Percentiles rank a stretch among this genome's conserved stretches.
These are phyloP conservation scores for Aspergillus brunneoviolaceus DNA, from an alignment of 2,329 filamentous ascomycete genomes.

Conservation along the genomic window DNA sequence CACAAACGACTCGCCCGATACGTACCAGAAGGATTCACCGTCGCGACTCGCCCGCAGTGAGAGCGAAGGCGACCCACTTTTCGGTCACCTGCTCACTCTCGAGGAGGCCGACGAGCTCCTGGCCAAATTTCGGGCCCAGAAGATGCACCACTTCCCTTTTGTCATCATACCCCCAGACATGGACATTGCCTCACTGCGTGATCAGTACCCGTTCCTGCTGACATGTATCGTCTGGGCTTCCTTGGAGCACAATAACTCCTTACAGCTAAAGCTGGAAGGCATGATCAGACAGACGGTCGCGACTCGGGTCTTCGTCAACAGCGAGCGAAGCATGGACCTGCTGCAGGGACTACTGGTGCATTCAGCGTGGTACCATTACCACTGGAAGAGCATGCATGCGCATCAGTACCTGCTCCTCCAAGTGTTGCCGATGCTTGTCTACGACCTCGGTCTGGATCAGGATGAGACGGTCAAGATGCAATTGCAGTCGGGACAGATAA, in stretches of 20 bases:
- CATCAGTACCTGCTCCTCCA: constrained; percentile 13
- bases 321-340: constrained; percentile 14
- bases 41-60: neutral
- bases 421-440: constrained; percentile 8
- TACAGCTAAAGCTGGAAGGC: constrained; percentile 6
- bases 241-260: neutral
- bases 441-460: constrained; percentile 5
- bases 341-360: constrained; percentile 14
- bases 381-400: constrained; percentile 10
- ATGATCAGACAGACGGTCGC: constrained; percentile 4
- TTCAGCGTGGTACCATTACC: constrained; percentile 15
- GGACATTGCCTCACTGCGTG: neutral
- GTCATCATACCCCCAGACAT: constrained; percentile 5
- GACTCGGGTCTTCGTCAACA: constrained; percentile 2
- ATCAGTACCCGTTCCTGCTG: constrained; percentile 10
- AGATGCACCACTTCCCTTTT: constrained; percentile 15
- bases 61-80: neutral
- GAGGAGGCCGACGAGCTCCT: constrained; percentile 1
- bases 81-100: neutral
- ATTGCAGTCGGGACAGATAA: neutral
- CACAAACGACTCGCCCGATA: neutral
- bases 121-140: constrained; percentile 10
- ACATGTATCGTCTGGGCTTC: constrained; percentile 7
- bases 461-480: constrained; percentile 5
- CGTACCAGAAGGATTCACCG: neutral